Percentiles rank a stretch among this genome's conserved stretches.
Evolutionary conservation across 345 rosid genomes (phyloP).

Genomic region (Raphanus raphanistrum): DNA sequence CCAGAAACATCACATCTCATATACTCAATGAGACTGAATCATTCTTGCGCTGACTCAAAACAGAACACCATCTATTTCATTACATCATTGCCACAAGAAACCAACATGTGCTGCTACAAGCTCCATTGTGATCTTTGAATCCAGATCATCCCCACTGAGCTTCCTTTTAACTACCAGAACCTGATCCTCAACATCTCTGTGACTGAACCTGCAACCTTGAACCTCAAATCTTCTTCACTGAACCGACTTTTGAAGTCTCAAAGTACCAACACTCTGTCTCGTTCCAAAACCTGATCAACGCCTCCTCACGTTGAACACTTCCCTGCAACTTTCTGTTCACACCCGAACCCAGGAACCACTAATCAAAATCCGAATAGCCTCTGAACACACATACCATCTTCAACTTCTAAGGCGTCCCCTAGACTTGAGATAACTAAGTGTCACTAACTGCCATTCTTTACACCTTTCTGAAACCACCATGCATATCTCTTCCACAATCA

Average conservation of each 20-base stretch:
- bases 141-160: background rate
- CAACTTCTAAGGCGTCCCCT: background rate
- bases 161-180: background rate
- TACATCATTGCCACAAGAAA: background rate
- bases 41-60: background rate
- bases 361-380: background rate
- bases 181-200: background rate
- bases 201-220: background rate
- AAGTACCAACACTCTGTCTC: background rate
- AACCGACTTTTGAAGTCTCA: background rate
- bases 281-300: background rate
- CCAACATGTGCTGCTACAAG: background rate
- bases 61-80: background rate
- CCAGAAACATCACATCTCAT: background rate
- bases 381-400: background rate
- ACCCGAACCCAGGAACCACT: background rate
- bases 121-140: background rate
- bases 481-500: background rate
- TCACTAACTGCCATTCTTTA: background rate
- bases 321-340: background rate
- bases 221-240: background rate
- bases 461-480: background rate
- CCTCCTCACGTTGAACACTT: background rate
- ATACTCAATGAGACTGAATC: background rate
- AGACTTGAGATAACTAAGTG: background rate